Evolutionary conservation across 2,329 filamentous ascomycete species (phyloP), one percentile per base, ranked within the genome.

Genomic region (Cercospora canescens): DNA sequence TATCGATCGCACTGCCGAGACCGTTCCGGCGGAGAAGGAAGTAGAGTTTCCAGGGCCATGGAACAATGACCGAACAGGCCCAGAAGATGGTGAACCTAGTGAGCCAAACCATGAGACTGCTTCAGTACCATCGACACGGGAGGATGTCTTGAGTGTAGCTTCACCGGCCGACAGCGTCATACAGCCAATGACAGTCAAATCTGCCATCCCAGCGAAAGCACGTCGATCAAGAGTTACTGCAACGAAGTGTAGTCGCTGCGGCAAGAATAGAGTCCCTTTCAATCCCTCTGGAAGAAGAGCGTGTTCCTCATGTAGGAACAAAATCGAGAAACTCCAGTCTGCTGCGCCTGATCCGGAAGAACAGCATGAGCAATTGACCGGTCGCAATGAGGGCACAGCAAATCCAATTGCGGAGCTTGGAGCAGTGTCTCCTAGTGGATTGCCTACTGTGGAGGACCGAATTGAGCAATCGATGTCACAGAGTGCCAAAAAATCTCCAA

Each of bases 101-200:
- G 12, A 52, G 18, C 24, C 45, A 52, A 8, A 2, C 24, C 7
- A 21, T 52, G 24, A 6, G 2, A 28, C 14, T 24, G 45, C 24
- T 52, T 24, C 45, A 28, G 16, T 28, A 4, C 45, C 28, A 12
- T 12, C 34, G 48, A 32, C 12, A 5, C 45, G 45, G 3, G 24
- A 37, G 7, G 48, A 18, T 35, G 32, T n/a, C 18, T 55, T 16
- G 28, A 39, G 52, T 30, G 11, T 9, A 28, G 32, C 21, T 39
- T 65, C 68, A 7, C 64, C 66, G 14, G 62, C 63, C 32, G 64
- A 68, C 45, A 64, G 67, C 54, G 60, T 69, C n/a, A 35, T 58
- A 32, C 39, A 63, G 41, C 6, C 45, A 24, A 14, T n/a, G 3
- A 28, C 34, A 55, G 18, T 35, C 35, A n/a, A 30, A 34, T 32